Evolutionary conservation across 2,329 filamentous ascomycete species (phyloP), one percentile per base, ranked within the genome.

Genomic region (Xylaria sp.): DNA sequence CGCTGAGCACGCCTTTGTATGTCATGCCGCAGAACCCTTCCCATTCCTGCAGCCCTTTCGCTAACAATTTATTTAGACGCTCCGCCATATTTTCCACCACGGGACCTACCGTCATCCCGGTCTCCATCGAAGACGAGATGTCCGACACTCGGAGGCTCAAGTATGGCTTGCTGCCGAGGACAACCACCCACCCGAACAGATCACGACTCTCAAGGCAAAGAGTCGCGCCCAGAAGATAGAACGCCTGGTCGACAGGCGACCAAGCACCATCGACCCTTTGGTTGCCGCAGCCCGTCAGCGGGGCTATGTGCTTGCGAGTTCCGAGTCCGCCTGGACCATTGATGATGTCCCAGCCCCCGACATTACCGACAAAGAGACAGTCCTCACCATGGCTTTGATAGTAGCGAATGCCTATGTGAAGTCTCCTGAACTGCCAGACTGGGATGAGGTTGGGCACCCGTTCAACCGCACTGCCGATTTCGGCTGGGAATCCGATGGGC

Each of bases 51-150:
- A 40, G 31, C 23, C 29, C 15, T 19, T 21, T 19, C 11, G 19
- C 64, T 67, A 60, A 67, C 58, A 1, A 52, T 44, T 13, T n/a
- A n/a, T 15, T 38, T 52, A 68, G 67, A 70, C 74, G 84, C 85
- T 99, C 58, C 89, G 92, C 70, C 94, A 99, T 77, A 89, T 98
- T 71, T 95, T 92, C 78, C 93, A 97, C 75, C 93, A 97, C 78
- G 94, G 94, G 60, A 90, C 92, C 40, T 85, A 94, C 75, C 80
- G 85, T 68, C 86, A 96, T 68, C 93, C 93, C 2, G 77, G 83
- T 4, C 85, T 97, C 15, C 92, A 97, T 75, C 85, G 89, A 60
- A 88, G 87, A 69, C 82, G 90, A 63, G 92, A 98, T 75, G 80
- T 97, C 31, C 64, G 74, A 41, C 78, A 84, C 19, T 77, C 83